Conservation (phyloP, 805 yeast genomes). For the Candida adriatica region DNA sequence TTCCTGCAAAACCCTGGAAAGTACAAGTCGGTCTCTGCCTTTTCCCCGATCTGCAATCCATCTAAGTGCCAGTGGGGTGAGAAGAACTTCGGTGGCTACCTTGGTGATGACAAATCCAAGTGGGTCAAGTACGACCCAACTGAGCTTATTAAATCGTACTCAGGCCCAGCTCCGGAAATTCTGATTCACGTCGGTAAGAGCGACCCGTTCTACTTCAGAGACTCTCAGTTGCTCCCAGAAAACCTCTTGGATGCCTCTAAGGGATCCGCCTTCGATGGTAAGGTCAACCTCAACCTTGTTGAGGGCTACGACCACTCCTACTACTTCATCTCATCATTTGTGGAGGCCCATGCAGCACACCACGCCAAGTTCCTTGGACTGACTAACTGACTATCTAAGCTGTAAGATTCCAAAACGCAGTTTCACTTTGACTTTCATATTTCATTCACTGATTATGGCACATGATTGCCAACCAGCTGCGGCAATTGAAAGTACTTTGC, state of each 20-base stretch:
- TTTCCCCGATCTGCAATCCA: constrained; percentile 88
- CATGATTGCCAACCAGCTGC: constrained; percentile 83
- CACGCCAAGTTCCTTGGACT: constrained; percentile 63
- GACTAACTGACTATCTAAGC: constrained; percentile 15
- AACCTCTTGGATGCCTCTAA: constrained; percentile 52
- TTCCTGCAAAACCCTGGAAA: constrained; percentile 60
- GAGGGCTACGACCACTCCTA: constrained; percentile 91
- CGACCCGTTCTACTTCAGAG: constrained; percentile 63
- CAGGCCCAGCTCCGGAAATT: constrained; percentile 50
- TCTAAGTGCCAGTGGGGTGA: constrained; percentile 77
- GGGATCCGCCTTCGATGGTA: constrained; percentile 50
- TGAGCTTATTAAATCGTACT: constrained; percentile 52
- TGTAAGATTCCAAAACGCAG: not conserved
- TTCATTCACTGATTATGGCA: constrained; percentile 37
- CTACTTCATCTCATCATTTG: constrained; percentile 75
- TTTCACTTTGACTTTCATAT: not conserved
- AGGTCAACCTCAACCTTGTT: constrained; percentile 52
- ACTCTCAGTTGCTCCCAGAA: constrained; percentile 69
- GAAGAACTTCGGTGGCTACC: constrained; percentile 73
- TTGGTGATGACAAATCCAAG: constrained; percentile 42
- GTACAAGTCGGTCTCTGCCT: constrained; percentile 80
- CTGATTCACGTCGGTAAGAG: constrained; percentile 77
- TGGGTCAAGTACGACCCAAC: constrained; percentile 88
- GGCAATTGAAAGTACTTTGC: constrained; percentile 47
- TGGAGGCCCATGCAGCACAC: constrained; percentile 75